Percentiles rank a stretch among this genome's conserved stretches.
These are phyloP conservation scores for Taphrina betulina DNA, from an alignment of 1,139 yeast species.

Conservation along the genomic window DNA sequence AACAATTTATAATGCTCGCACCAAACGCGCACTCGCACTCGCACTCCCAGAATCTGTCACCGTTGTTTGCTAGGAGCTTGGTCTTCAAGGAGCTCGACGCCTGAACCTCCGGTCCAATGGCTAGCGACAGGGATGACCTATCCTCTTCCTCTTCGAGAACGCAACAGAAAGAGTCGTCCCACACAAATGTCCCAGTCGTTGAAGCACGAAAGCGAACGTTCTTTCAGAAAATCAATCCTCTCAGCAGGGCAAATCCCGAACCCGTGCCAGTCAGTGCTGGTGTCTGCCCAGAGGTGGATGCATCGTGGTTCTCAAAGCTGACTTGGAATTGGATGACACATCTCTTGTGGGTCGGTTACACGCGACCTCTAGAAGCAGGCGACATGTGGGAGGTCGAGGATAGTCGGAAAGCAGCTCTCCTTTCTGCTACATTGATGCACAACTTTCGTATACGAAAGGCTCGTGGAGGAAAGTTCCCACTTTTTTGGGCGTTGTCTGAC, in stretches of 20 bases:
- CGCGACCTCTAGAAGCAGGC: slow-evolving; percentile 61
- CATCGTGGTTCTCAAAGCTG: slow-evolving; percentile 75
- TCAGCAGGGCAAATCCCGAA: slow-evolving; percentile 26
- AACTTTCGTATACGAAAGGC: slow-evolving; percentile 48
- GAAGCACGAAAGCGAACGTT: background rate
- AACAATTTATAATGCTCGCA: too few relatives aligned
- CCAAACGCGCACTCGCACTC: too few relatives aligned
- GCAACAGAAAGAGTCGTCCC: too few relatives aligned
- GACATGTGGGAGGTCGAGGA: slow-evolving; percentile 60
- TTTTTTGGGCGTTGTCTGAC: slow-evolving; percentile 52
- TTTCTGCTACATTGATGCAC: slow-evolving; percentile 50
- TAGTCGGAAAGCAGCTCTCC: slow-evolving; percentile 48
- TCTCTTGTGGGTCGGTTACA: slow-evolving; percentile 77
- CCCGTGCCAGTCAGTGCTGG: slow-evolving; percentile 27
- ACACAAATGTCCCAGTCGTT: too few relatives aligned
- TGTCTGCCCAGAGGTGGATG: slow-evolving; percentile 42
- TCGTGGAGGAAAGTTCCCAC: slow-evolving; percentile 40
- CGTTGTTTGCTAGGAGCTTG: too few relatives aligned
- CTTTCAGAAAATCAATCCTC: slow-evolving; percentile 10
- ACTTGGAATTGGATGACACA: slow-evolving; percentile 93
- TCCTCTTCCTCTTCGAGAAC: too few relatives aligned
- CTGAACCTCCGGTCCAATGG: too few relatives aligned
- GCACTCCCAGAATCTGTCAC: too few relatives aligned
- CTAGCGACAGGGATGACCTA: too few relatives aligned
- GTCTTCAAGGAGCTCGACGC: too few relatives aligned